Evolutionary conservation across 2,329 filamentous ascomycete species (phyloP).

Genomic region (Passalora sequoiae): DNA sequence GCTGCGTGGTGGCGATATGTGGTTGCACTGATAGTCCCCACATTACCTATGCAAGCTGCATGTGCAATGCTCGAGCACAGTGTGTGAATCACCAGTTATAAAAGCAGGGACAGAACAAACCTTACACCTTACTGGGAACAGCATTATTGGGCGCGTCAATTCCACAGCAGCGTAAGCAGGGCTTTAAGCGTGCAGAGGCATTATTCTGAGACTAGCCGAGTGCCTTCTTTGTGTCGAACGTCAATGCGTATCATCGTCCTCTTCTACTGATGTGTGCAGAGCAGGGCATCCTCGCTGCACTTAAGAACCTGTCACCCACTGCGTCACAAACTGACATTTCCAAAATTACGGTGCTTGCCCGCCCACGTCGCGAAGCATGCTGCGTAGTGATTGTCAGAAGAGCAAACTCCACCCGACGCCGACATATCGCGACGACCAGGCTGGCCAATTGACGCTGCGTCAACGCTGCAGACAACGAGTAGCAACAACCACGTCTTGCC

Average conservation of each 20-base stretch:
- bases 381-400: slow-evolving; percentile 4
- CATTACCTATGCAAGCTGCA: neutral
- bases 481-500: neutral
- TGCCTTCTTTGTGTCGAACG: slow-evolving; percentile 2
- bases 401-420: neutral
- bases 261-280: neutral
- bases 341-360: neutral
- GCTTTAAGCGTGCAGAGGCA: neutral
- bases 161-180: slow-evolving; percentile 7
- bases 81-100: too few species aligned
- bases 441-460: too few species aligned
- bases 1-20: neutral
- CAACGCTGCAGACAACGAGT: too few species aligned
- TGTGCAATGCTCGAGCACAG: too few species aligned
- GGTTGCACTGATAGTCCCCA: neutral
- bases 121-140: too few species aligned
- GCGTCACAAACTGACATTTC: neutral
- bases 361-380: slow-evolving; percentile 1
- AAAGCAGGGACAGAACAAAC: slow-evolving; percentile 4
- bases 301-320: slow-evolving; percentile 1
- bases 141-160: slow-evolving; percentile 5
- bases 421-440: too few species aligned
- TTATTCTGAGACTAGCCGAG: neutral
- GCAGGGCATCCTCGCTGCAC: neutral
- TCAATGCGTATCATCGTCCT: slow-evolving; percentile 5